Conservation (phyloP, 2,329 filamentous ascomycete species). For the Hypoxylon sp. region DNA sequence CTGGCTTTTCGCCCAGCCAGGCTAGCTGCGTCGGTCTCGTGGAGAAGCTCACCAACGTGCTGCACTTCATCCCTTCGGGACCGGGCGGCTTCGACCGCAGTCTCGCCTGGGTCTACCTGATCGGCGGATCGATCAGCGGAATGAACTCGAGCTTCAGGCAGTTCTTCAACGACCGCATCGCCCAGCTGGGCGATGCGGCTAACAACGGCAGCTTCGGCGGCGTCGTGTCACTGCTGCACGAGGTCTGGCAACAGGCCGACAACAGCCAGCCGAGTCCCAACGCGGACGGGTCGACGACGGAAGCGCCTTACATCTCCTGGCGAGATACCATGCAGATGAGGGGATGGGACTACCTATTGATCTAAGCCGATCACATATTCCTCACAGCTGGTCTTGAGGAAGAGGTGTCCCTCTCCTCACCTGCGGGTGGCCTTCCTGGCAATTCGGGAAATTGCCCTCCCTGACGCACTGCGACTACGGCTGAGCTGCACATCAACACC, state of each 20-base stretch:
- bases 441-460: conserved; percentile 51
- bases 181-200: conserved; percentile 77
- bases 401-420: conserved; percentile 31
- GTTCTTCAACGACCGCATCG: conserved; percentile 79
- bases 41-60: conserved; percentile 76
- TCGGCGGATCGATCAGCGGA: conserved; percentile 81
- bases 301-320: conserved; percentile 83
- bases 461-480: conserved; percentile 40
- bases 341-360: conserved; percentile 91
- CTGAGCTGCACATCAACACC: conserved; percentile 36
- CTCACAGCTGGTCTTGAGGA: conserved; percentile 51
- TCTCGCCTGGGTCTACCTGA: conserved; percentile 90
- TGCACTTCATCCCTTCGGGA: conserved; percentile 84
- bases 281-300: conserved; percentile 47
- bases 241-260: conserved; percentile 85
- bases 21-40: conserved; percentile 78
- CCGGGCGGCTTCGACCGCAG: conserved; percentile 86
- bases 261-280: conserved; percentile 51
- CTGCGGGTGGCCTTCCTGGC: conserved; percentile 43
- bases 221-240: conserved; percentile 77
- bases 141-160: conserved; percentile 76
- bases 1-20: conserved; percentile 81
- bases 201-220: conserved; percentile 86
- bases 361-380: conserved; percentile 59
- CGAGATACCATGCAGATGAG: conserved; percentile 91